Conservation (phyloP, 345 rosid species). For the Cochlearia excelsa region DNA sequence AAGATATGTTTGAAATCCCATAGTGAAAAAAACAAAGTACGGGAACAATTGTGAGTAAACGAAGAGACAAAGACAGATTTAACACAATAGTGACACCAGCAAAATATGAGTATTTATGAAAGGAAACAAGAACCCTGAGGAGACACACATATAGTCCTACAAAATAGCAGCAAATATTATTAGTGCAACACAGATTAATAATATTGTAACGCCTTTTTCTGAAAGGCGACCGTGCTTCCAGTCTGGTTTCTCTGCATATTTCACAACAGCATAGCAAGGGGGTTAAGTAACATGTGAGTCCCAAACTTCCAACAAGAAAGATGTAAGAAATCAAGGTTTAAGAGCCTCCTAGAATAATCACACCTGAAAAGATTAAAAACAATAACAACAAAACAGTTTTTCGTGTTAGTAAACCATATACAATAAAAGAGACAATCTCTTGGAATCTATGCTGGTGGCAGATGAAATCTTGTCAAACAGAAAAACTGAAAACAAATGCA, state of each 20-base stretch:
- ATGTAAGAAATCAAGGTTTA: constrained; percentile 91
- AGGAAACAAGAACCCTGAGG: constrained; percentile 35
- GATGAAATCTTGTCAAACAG: constrained; percentile 5
- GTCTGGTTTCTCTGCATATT: constrained; percentile 85
- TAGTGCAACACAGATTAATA: constrained; percentile 33
- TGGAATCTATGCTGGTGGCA: constrained; percentile 6
- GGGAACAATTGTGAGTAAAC: background rate
- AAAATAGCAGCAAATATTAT: constrained; percentile 39
- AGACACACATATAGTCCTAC: constrained; percentile 40
- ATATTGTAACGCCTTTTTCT: too few species aligned
- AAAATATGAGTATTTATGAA: constrained; percentile 35
- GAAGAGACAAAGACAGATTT: constrained; percentile 21
- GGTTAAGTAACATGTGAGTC: constrained; percentile 92
- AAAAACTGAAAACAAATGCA: constrained; percentile 22
- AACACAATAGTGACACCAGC: constrained; percentile 24
- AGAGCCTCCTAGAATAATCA: constrained; percentile 89
- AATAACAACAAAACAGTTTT: constrained; percentile 50
- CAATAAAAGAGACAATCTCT: constrained; percentile 19
- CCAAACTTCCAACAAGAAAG: constrained; percentile 99
- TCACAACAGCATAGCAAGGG: constrained; percentile 93
- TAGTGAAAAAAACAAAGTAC: too few species aligned
- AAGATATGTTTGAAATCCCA: too few species aligned
- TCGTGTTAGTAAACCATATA: constrained; percentile 40
- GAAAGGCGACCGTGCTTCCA: constrained; percentile 15
- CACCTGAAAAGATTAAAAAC: constrained; percentile 59